Evolutionary conservation across 768 basidiomycete genomes (phyloP).

Genomic region (Boletus edulis): DNA sequence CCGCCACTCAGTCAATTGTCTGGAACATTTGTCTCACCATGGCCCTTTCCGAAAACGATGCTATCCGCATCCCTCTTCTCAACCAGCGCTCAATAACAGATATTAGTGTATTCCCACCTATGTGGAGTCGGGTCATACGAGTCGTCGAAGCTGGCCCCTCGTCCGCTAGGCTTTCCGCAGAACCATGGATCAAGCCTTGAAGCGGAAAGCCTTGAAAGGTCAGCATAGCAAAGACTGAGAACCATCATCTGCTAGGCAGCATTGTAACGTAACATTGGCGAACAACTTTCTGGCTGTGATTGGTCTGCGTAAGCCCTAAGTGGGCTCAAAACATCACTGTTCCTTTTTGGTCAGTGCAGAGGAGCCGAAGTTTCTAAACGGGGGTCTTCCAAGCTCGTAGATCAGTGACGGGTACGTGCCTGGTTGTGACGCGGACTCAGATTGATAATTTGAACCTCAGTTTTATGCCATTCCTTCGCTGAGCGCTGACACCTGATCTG

Average conservation of each 20-base stretch:
- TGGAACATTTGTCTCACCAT: constrained; percentile 31
- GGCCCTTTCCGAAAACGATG: constrained; percentile 21
- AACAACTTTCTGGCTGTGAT: no score
- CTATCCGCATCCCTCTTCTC: constrained; percentile 24
- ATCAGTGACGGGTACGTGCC: constrained; percentile 44
- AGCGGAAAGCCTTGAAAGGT: constrained; percentile 17
- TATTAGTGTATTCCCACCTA: constrained; percentile 30
- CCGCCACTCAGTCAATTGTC: constrained; percentile 22
- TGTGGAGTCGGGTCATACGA: constrained; percentile 27
- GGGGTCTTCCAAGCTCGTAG: no score
- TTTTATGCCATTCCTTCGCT: constrained; percentile 68
- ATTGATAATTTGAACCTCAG: constrained; percentile 36
- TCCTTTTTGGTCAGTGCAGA: no score
- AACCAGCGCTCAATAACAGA: constrained; percentile 22
- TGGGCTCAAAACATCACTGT: no score
- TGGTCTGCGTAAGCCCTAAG: no score
- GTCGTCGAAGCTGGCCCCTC: constrained; percentile 24
- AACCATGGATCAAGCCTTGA: constrained; percentile 26
- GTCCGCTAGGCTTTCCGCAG: constrained; percentile 22
- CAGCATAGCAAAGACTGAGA: constrained; percentile 28
- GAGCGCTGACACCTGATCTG: constrained; percentile 61
- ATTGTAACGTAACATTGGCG: no score
- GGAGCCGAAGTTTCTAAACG: no score
- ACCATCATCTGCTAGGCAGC: not conserved
- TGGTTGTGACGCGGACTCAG: not conserved